These are phyloP conservation scores for Fusarium neocosmosporiellum DNA, from an alignment of 2,329 filamentous ascomycete genomes.

Conservation along the genomic window DNA sequence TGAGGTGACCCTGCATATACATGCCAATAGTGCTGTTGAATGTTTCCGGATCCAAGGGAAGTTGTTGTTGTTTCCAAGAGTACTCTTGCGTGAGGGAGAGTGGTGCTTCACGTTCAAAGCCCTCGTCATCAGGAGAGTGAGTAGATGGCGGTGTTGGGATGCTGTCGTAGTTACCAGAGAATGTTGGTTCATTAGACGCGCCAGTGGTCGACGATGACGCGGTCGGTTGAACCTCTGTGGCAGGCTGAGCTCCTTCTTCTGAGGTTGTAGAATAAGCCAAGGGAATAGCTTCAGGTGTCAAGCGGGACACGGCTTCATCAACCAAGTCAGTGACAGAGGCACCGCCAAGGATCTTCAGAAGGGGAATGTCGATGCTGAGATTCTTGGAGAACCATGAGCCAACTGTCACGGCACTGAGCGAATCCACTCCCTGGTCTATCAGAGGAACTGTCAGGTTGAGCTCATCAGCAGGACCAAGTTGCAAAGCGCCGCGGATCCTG, in stretches of 20 bases:
- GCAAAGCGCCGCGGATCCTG: not conserved
- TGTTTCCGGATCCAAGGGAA: not conserved
- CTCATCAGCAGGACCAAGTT: not conserved
- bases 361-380: not conserved
- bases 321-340: not conserved
- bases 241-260: not conserved
- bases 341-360: not conserved
- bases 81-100: not conserved
- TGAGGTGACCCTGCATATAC: not conserved
- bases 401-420: not conserved
- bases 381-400: not conserved
- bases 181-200: not conserved
- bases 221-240: not conserved
- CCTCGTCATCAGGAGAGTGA: not conserved
- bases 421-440: not conserved
- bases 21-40: not conserved
- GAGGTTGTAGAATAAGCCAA: not conserved
- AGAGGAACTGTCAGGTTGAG: not conserved
- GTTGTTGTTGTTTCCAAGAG: not conserved
- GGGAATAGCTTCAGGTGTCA: not conserved
- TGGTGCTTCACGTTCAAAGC: not conserved
- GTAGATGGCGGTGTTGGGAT: not conserved
- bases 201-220: not conserved
- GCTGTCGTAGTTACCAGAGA: not conserved
- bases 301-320: not conserved